A percentile compares a stretch with the other conserved stretches of the same genome.
Evolutionary conservation across 306 rosid species (phyloP).

Genomic region (Quercus alba): DNA sequence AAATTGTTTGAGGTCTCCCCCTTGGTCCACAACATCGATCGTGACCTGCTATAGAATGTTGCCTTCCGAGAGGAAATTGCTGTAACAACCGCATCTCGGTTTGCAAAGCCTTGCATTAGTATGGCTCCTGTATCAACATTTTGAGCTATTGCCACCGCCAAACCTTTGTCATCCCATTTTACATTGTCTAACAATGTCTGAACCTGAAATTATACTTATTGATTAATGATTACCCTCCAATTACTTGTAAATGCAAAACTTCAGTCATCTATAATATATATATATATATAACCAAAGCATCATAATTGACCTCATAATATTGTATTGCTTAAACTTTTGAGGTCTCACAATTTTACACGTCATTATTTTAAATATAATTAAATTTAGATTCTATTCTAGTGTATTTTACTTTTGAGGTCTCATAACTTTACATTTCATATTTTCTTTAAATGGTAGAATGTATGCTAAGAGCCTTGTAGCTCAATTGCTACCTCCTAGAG

Average conservation of each 20-base stretch:
- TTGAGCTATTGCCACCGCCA: slow-evolving; percentile 86
- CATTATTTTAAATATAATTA: no score
- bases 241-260: neutral
- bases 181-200: slow-evolving; percentile 49
- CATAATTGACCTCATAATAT: no score
- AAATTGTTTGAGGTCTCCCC: slow-evolving; percentile 94
- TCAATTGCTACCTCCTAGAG: no score
- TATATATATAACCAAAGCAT: no score
- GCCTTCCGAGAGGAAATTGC: slow-evolving; percentile 74
- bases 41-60: slow-evolving; percentile 85
- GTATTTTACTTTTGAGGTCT: no score
- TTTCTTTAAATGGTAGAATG: no score
- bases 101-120: slow-evolving; percentile 93
- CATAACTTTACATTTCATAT: no score
- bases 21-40: slow-evolving; percentile 84
- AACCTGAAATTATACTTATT: slow-evolving; percentile 49
- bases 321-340: no score
- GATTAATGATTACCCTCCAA: neutral
- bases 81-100: slow-evolving; percentile 60
- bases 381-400: no score
- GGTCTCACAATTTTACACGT: no score
- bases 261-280: neutral
- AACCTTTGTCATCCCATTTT: slow-evolving; percentile 90
- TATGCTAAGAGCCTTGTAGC: no score
- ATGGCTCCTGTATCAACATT: slow-evolving; percentile 91